These are phyloP conservation scores for Penicillium silybi DNA, from an alignment of 495 filamentous ascomycete species.

Conservation along the genomic window DNA sequence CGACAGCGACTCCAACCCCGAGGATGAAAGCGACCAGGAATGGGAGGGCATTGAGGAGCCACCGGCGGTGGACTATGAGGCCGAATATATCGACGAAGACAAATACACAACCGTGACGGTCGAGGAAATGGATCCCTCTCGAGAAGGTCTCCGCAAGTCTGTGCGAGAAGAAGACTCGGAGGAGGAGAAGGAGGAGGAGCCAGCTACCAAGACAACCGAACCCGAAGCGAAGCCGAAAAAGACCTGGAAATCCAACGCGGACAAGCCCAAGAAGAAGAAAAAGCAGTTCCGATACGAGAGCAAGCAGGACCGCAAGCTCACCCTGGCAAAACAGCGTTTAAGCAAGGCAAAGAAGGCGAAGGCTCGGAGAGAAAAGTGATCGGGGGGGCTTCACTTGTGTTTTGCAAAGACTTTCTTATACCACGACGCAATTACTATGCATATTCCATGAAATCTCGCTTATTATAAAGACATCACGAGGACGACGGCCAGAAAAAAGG, in stretches of 20 bases:
- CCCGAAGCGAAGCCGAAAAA: slow-evolving; percentile 33
- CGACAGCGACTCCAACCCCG: slow-evolving; percentile 36
- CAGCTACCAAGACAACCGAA: slow-evolving; percentile 17
- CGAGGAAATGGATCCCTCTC: slow-evolving; percentile 79
- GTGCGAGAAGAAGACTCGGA: slow-evolving; percentile 47
- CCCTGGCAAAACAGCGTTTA: slow-evolving; percentile 61
- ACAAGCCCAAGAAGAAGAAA: slow-evolving; percentile 68
- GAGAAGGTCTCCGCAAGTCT: slow-evolving; percentile 60
- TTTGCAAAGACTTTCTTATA: neutral
- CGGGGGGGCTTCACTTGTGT: neutral
- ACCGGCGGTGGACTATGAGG: slow-evolving; percentile 69
- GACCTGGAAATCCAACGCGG: slow-evolving; percentile 51
- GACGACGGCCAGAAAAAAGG: slow-evolving; percentile 8
- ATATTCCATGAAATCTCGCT: neutral
- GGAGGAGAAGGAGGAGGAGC: slow-evolving; percentile 28
- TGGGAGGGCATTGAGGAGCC: slow-evolving; percentile 61
- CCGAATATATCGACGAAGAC: slow-evolving; percentile 95
- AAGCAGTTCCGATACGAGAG: slow-evolving; percentile 91
- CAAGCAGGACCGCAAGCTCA: slow-evolving; percentile 70
- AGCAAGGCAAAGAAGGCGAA: slow-evolving; percentile 52
- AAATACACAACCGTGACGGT: slow-evolving; percentile 91
- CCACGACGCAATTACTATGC: neutral
- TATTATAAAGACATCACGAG: slow-evolving; percentile 14
- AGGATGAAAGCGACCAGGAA: slow-evolving; percentile 43
- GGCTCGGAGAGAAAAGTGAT: slow-evolving; percentile 36